Evolutionary conservation across 2,329 filamentous ascomycete genomes (phyloP), one percentile per base, ranked within the genome.

Genomic region (Colletotrichum sp.): DNA sequence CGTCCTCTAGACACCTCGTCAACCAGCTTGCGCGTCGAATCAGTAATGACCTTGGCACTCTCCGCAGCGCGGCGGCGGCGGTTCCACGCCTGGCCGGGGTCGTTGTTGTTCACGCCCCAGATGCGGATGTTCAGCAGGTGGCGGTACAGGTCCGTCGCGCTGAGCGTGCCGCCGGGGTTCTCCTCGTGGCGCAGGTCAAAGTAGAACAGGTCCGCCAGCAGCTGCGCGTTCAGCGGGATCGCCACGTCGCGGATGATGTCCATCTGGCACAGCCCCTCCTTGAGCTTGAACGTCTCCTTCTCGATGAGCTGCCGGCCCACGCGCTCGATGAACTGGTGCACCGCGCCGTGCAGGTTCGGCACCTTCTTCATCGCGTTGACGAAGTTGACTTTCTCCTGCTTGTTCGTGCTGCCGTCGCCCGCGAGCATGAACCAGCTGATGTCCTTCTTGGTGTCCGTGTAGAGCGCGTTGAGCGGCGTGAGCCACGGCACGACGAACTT

Each of bases 191-290:
- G 90, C 34, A 93, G 79, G 5, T 92, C 92, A 39, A 92, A 85
- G 69, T 90, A 91, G 81, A 92, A 91, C 15, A 91, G 83, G 57
- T 92, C 89, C 0, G 90, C 88, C 2, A 92, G 86, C 79, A 90
- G 88, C 59, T 88, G 84, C 4, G 91, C 88, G 6, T 91, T 91
- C 1, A 90, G 85, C 13, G 92, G 89, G 76, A 93, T 92, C 18
- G 90, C 90, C 16, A 93, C 88, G 65, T 92, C 90, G 15, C 86
- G 85, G 69, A 88, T 82, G 24, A 88, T 77, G 64, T 88, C 86
- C 32, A 88, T 80, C 77, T 87, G 86, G 74, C 83, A 80, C 2
- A 87, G 82, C 0, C 83, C 85, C 44, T 84, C 78, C 67, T 80
- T 80, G 21, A 87, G 74, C 30, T 76, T 79, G 71, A 87, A 87